Percentiles rank a stretch among this genome's conserved stretches.
These are phyloP conservation scores for Cercophora scortea DNA, from an alignment of 495 filamentous ascomycete species.

Conservation along the genomic window DNA sequence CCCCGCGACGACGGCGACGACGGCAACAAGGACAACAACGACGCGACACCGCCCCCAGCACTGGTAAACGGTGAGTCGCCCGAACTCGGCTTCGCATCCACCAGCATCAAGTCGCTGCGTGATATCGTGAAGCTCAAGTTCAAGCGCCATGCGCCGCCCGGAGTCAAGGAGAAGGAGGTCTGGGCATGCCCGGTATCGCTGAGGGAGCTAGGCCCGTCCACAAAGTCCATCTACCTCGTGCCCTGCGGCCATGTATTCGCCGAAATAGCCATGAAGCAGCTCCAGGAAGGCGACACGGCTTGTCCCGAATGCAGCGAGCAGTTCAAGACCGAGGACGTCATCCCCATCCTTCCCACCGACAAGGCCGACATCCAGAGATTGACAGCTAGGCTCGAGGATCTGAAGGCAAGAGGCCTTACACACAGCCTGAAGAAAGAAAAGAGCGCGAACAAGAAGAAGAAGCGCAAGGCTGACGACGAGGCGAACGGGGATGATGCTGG, in stretches of 20 bases:
- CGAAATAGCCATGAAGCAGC: conserved; percentile 73
- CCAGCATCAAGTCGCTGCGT: conserved; percentile 66
- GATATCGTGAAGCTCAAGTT: conserved; percentile 90
- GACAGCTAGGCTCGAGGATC: conserved; percentile 50
- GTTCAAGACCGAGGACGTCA: conserved; percentile 70
- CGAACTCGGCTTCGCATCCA: conserved; percentile 58
- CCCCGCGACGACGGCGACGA: conserved; percentile 46
- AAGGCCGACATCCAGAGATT: conserved; percentile 64
- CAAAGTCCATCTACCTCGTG: conserved; percentile 81
- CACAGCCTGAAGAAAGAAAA: conserved; percentile 93
- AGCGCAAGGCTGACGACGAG: conserved; percentile 45
- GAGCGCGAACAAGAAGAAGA: conserved; percentile 55
- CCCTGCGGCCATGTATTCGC: conserved; percentile 95
- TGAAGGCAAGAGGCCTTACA: conserved; percentile 64
- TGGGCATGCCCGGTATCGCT: conserved; percentile 85
- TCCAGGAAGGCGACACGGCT: conserved; percentile 33
- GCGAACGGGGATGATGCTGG: conserved; percentile 21
- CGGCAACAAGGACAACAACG: conserved; percentile 11
- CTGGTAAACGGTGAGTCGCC: conserved; percentile 18
- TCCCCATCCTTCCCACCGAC: conserved; percentile 69
- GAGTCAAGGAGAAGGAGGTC: conserved; percentile 36
- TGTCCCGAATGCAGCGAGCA: conserved; percentile 64
- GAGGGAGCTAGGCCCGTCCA: conserved; percentile 72
- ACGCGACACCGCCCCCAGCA: background rate
- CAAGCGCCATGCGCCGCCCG: conserved; percentile 42